phyloP scores from a whole-genome alignment of 345 rosid species.

The Arabis hirsuta region DNA sequence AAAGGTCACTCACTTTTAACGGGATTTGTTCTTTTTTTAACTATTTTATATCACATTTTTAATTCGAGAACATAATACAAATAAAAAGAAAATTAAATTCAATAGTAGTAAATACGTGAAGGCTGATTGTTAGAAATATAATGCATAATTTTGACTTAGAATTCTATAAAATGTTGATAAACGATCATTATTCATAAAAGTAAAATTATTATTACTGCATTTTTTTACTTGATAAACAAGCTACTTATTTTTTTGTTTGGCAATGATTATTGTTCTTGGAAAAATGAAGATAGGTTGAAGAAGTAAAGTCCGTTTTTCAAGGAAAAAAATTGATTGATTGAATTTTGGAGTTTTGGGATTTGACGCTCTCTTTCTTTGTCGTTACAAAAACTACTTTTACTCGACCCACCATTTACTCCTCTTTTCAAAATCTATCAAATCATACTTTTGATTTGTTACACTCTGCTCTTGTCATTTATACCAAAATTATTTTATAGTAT shows the following conservation, averaged over 20 bases:
- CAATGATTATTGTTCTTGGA: constrained; percentile 4
- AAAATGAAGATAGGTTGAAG: constrained; percentile 21
- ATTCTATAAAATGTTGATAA: not conserved
- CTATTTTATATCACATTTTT: not conserved
- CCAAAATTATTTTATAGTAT: not conserved
- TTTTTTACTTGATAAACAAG: too few relatives aligned
- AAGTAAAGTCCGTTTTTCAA: constrained; percentile 33
- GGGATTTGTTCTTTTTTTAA: constrained; percentile 26
- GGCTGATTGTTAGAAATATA: not conserved
- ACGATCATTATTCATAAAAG: not conserved
- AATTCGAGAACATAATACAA: not conserved
- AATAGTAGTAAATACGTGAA: not conserved
- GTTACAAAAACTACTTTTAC: constrained; percentile 27
- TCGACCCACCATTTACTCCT: constrained; percentile 9
- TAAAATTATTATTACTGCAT: not conserved
- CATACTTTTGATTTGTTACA: constrained; percentile 26
- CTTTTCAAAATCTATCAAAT: constrained; percentile 33
- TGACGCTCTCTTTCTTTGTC: constrained; percentile 29
- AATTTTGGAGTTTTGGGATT: constrained; percentile 28
- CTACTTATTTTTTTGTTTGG: too few relatives aligned
- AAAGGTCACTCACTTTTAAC: constrained; percentile 45
- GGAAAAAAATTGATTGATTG: constrained; percentile 40
- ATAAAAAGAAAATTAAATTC: not conserved
- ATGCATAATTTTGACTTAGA: not conserved
- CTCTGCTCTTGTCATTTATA: constrained; percentile 3